Evolutionary conservation across 129 eudicot genomes (phyloP), one percentile per base, ranked within the genome.

Genomic region (Flaveria trinervia): DNA sequence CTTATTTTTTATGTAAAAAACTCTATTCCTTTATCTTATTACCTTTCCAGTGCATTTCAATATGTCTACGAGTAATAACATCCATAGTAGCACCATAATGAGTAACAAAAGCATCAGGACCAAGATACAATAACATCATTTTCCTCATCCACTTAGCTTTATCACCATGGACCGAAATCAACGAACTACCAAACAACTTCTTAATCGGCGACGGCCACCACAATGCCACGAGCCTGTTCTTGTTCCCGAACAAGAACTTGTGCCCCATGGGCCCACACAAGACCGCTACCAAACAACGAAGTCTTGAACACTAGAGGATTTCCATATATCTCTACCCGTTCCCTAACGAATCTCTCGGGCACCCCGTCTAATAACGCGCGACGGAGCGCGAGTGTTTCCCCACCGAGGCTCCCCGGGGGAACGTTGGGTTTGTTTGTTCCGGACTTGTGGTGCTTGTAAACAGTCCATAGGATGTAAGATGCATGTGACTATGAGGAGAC

Each of bases 31-130:
- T n/a, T n/a, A n/a, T n/a, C n/a, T n/a, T n/a, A 28, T 14, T 83
- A 88, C 93, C 93, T 81, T 67, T 77, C 93, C 93, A 89, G 65
- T 80, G 74, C 51, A 80, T 18, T 8, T 74, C 50, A 69, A 89
- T 62, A 64, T 89, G 93, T 1, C 76, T 85, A 30, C 75, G 86
- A 1, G 93, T 77, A 57, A 86, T 82, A 11, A 50, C 8, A 61
- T 89, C 85, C 84, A 89, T 86, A 14, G 81, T 86, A 7, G 56
- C 74, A 56, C 85, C 81, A 74, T 89, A 86, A 9, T 70, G 78
- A 39, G 70, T 72, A 3, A 81, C 81, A 55, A 88, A 70, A 3
- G 85, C 82, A 54, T 89, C 88, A 15, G 90, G 93, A 30, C 84
- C 67, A 0, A 89, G 68, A 70, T 76, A 86, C 71, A 74, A 75